Conservation (phyloP, 371 early-diverging fungal genomes). For the Mortierella sp. region DNA sequence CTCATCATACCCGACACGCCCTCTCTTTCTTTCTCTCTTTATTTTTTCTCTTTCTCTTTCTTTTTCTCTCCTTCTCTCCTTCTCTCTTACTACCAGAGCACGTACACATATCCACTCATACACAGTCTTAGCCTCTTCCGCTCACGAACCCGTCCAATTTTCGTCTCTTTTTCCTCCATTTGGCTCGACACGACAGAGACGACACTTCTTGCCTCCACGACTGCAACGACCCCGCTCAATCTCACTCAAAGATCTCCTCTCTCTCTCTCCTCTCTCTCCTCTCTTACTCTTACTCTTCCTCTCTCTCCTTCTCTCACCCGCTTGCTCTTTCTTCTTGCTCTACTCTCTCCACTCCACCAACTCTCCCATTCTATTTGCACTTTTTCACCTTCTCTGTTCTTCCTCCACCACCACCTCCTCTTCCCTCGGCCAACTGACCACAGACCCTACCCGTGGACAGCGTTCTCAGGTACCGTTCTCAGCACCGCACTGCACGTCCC, state of each 20-base stretch:
- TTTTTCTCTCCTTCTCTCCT: not conserved
- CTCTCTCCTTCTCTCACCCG: not conserved
- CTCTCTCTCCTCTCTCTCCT: slow-evolving; percentile 1
- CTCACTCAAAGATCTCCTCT: slow-evolving; percentile 1
- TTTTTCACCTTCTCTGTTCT: not conserved
- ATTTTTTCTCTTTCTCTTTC: not conserved
- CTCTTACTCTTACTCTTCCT: not conserved
- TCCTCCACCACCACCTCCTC: not conserved
- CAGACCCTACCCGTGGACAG: not conserved
- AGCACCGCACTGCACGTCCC: slow-evolving; percentile 1
- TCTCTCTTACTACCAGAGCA: no score
- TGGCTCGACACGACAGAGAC: not conserved
- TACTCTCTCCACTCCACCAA: not conserved
- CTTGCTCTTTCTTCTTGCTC: slow-evolving; percentile 1
- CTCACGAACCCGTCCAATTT: no score
- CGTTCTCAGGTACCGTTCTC: not conserved
- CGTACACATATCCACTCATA: no score
- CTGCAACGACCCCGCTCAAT: not conserved
- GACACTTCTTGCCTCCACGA: not conserved
- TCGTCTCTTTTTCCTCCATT: no score
- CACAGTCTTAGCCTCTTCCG: no score
- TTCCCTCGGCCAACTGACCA: not conserved
- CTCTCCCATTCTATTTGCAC: not conserved
- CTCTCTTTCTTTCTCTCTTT: no score
- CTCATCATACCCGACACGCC: no score